Base-by-base conservation (phyloP, 2,329 filamentous ascomycete species). In the Aspergillus phoenicis region DNA sequence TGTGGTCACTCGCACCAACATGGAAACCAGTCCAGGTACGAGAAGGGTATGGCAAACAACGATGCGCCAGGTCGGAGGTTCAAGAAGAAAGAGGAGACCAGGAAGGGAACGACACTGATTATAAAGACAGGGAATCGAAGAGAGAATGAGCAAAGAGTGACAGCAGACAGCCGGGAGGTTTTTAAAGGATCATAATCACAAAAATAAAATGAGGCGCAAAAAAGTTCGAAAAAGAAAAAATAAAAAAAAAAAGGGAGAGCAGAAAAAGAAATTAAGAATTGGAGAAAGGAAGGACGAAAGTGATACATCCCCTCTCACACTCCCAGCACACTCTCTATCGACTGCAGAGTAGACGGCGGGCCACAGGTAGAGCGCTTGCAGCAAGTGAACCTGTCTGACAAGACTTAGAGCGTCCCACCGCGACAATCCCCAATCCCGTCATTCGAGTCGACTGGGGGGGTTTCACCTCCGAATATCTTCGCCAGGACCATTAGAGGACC, bases 381-480 rank as follows among this genome's bases (percentile, higher is more conserved):
- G 68, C 67, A 64, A 62, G 61, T 68, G 65, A 68, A 68, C 63
- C 68, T 72, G 71, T 74, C 71, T 72, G 70, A 73, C 72, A 70
- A 72, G 67, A 66, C 61, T 59, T 60, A 57, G 56, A 62, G 62
- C 63, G 64, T 67, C 61, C 66, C 64, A 66, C 66, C 61, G 63
- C 45, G 57, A 52, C 59, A 61, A 62, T 13, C 33, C 33, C 33
- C 11, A 36, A 36, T 66, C 59, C 58, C 57, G 41, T 57, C 49
- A 60, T 53, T 60, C 57, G 59, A 59, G 53, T 57, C 67, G 70
- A 69, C 67, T 66, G 66, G 69, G 67, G 68, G 33, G 33, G 33
- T 36, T 36, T 66, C 66, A 71, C 66, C 64, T 59, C 62, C 64
- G 63, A 11, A 43, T 64, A 64, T 65, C 66, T 65, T 65, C 55